Percentiles rank a stretch among this genome's conserved stretches.
Conservation (phyloP, 179 eudicot species). For the Camellia oleifera region DNA sequence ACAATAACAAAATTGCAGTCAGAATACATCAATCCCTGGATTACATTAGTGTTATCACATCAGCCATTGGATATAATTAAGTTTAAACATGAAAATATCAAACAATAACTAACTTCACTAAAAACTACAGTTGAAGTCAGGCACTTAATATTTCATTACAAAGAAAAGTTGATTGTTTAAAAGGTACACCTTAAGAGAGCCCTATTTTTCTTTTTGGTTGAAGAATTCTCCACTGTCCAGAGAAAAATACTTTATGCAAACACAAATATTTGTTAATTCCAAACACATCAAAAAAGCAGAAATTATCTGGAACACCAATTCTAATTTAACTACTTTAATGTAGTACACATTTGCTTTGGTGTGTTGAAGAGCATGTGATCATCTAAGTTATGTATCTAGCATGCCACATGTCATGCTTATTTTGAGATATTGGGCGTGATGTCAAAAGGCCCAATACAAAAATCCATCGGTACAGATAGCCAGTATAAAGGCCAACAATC, state of each 20-base stretch:
- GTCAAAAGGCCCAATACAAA: too few species aligned
- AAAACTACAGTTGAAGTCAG: background rate
- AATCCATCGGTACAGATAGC: too few species aligned
- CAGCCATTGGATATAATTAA: background rate
- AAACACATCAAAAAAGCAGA: background rate
- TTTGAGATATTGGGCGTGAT: too few species aligned
- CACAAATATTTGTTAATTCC: background rate
- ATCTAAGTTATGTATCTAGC: too few species aligned
- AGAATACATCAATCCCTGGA: background rate
- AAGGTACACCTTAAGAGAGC: too few species aligned
- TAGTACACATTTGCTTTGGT: too few species aligned
- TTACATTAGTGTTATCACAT: background rate
- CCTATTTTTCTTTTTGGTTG: too few species aligned
- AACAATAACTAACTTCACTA: background rate
- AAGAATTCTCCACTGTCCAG: too few species aligned
- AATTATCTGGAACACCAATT: background rate
- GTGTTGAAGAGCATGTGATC: too few species aligned
- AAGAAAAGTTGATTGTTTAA: too few species aligned
- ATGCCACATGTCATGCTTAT: too few species aligned
- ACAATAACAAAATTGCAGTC: background rate
- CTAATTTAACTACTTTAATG: background rate
- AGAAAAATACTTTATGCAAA: background rate
- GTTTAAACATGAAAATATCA: background rate
- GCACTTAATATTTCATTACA: background rate
- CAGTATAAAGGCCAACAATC: too few species aligned